phyloP scores from a whole-genome alignment of 306 rosid genomes.

The Astragalus glycyphyllos region DNA sequence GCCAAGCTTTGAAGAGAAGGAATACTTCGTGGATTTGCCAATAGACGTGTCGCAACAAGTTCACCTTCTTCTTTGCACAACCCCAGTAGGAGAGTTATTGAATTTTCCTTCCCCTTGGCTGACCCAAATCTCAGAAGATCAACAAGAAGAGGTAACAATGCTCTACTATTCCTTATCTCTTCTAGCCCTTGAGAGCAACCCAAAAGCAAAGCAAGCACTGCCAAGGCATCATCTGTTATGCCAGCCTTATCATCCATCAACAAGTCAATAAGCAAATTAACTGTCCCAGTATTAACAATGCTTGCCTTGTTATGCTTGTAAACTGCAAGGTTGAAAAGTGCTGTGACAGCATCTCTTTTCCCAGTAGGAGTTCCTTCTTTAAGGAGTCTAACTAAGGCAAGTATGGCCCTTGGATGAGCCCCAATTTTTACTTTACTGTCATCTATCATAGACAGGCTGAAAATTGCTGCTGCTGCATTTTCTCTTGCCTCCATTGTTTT shows the following conservation, averaged over 20 bases:
- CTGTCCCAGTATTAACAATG: conserved; percentile 59
- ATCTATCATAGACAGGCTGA: conserved; percentile 73
- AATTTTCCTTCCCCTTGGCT: conserved; percentile 77
- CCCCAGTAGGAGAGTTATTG: conserved; percentile 73
- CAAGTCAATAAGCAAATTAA: conserved; percentile 65
- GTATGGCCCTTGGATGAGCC: conserved; percentile 62
- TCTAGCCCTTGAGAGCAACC: conserved; percentile 71
- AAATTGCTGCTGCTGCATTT: conserved; percentile 85
- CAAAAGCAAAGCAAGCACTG: conserved; percentile 69
- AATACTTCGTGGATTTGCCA: conserved; percentile 74
- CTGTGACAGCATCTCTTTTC: conserved; percentile 79
- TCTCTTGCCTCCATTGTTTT: conserved; percentile 82
- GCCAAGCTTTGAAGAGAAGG: conserved; percentile 84
- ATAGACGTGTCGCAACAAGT: conserved; percentile 62
- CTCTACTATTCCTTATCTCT: conserved; percentile 71
- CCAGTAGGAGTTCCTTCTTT: conserved; percentile 78
- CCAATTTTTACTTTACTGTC: conserved; percentile 75
- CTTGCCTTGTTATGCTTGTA: conserved; percentile 66
- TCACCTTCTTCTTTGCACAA: conserved; percentile 83
- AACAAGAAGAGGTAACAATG: conserved; percentile 67
- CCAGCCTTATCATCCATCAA: conserved; percentile 80
- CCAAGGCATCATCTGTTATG: conserved; percentile 75
- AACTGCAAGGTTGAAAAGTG: conserved; percentile 73
- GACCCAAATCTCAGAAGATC: conserved; percentile 88
- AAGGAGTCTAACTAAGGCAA: conserved; percentile 73